Conservation (phyloP, 163 green algal species). For the Chlorella variabilis region DNA sequence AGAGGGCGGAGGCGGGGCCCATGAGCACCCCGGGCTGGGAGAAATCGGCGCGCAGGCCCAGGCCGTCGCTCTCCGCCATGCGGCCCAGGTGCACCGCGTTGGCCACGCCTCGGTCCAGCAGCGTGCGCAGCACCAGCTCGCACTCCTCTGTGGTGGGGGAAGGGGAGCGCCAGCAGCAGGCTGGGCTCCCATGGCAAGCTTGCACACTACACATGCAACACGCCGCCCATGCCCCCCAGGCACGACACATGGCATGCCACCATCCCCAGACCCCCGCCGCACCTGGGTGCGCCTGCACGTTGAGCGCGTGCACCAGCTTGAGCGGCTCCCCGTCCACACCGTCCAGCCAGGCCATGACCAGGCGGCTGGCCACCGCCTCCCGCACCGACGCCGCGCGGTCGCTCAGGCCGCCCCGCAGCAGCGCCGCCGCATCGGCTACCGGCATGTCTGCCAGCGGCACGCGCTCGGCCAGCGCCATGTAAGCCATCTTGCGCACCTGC, state of each 20-base stretch:
- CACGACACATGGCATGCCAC: not conserved
- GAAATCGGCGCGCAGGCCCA: slow-evolving; percentile 43
- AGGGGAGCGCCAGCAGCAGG: not conserved
- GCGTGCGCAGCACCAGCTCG: slow-evolving; percentile 37
- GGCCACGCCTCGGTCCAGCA: slow-evolving; percentile 38
- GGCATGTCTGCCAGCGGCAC: slow-evolving; percentile 37
- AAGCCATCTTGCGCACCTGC: slow-evolving; percentile 52
- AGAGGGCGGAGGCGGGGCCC: not conserved
- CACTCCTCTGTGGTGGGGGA: slow-evolving; percentile 30
- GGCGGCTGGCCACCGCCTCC: slow-evolving; percentile 4
- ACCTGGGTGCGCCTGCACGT: slow-evolving; percentile 26
- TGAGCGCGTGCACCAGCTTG: slow-evolving; percentile 45
- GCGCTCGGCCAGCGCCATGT: slow-evolving; percentile 45
- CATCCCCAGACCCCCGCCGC: not conserved
- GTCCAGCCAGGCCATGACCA: slow-evolving; percentile 54
- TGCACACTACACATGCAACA: not conserved
- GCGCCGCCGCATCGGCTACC: slow-evolving; percentile 13
- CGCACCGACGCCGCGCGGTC: slow-evolving; percentile 49
- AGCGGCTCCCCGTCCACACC: slow-evolving; percentile 43
- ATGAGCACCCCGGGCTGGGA: not conserved
- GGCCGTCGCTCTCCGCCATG: slow-evolving; percentile 32
- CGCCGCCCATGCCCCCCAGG: not conserved
- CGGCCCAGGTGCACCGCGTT: slow-evolving; percentile 38
- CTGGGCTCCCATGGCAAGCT: not conserved
- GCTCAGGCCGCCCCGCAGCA: slow-evolving; percentile 52